Evolutionary conservation across 2,329 filamentous ascomycete genomes (phyloP).

Genomic region (Aspergillus fijiensis): DNA sequence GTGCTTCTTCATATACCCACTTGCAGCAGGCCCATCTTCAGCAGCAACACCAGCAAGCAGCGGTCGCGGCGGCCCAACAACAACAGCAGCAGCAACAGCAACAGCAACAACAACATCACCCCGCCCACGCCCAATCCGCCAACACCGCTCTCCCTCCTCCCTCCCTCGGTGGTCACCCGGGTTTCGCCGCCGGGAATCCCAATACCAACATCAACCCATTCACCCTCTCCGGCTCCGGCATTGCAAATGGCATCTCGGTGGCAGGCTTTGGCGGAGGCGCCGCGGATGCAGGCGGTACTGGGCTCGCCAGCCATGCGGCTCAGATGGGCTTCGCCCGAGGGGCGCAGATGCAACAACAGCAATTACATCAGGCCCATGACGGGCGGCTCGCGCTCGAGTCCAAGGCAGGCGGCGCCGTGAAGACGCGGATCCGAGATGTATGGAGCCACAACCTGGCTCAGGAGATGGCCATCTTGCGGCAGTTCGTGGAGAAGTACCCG

Average conservation of each 20-base stretch:
- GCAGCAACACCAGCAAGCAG: conserved; percentile 28
- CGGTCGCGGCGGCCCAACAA: not conserved
- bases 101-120: conserved; percentile 44
- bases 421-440: conserved; percentile 87
- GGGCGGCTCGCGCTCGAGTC: conserved; percentile 54
- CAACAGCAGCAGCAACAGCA: conserved; percentile 30
- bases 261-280: conserved; percentile 54
- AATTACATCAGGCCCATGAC: conserved; percentile 50
- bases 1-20: conserved; percentile 60
- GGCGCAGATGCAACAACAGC: conserved; percentile 62
- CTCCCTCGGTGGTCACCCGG: conserved; percentile 65
- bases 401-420: conserved; percentile 60
- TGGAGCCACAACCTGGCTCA: conserved; percentile 90
- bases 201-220: conserved; percentile 70
- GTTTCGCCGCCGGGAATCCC: conserved; percentile 63
- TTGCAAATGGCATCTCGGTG: conserved; percentile 57
- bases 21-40: conserved; percentile 52
- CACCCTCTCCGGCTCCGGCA: conserved; percentile 49
- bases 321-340: conserved; percentile 84
- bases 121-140: conserved; percentile 45
- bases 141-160: conserved; percentile 54
- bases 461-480: conserved; percentile 82
- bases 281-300: conserved; percentile 62
- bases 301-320: conserved; percentile 81
- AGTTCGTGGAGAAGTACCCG: conserved; percentile 83